Base-by-base conservation (phyloP, 2,329 filamentous ascomycete species). In the Nigrograna mackinnonii region DNA sequence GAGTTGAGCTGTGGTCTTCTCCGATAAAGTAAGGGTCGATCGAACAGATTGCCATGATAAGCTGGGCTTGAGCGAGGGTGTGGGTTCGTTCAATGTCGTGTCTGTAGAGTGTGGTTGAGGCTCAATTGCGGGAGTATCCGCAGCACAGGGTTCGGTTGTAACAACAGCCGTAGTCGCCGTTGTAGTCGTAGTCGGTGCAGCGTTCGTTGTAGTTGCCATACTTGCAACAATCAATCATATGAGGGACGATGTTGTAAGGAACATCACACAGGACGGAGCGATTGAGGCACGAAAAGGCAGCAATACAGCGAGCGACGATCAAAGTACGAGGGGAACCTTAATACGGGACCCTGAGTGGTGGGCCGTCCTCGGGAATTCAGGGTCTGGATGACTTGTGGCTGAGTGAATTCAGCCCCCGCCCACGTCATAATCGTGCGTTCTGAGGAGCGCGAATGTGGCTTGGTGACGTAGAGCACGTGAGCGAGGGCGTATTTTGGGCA, bases 11-110 rank as follows among this genome's bases (percentile, higher is more conserved):
- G 44, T 41, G 6, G 47, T 43, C 35, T 45, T 46, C 28, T 52
- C 49, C 4, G 52, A 49, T 4, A 51, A 11, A 5, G 38, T 44
- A 11, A 52, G 26, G 9, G 22, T 47, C 4, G 52, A 50, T 11
- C 45, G 44, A 24, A 55, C 33, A 7, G 47, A 50, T 18, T 47
- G 43, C 49, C 52, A 55, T 21, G 50, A 50, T 4, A 47, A 33
- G 26, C 41, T 50, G 4, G 44, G n/a, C 20, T 39, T 39, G 9
- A 50, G 36, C 14, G 41, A 39, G 11, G 42, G 46, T 4, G 39
- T 17, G 2, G 39, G 32, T 33, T 9, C n/a, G 9, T 9, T 9
- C 9, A 41, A 19, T 20, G 33, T 2, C 18, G 28, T 17, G n/a
- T 13, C 18, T 12, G 22, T 33, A 20, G 39, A 21, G 16, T 28